Base-by-base conservation (phyloP, 2,329 filamentous ascomycete genomes). In the Drechmeria coniospora region DNA sequence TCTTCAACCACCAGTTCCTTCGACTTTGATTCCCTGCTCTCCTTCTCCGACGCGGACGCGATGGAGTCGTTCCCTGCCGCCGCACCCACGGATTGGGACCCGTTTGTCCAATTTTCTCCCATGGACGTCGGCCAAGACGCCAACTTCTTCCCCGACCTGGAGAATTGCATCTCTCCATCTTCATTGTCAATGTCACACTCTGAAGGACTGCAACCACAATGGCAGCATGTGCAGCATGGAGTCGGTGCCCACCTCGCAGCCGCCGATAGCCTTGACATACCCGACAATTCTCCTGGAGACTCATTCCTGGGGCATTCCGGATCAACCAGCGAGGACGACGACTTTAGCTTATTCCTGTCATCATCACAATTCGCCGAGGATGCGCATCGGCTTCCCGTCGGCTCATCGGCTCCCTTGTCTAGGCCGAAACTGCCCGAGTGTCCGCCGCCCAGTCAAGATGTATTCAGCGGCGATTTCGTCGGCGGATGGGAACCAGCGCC, bases 271-370 rank as follows among this genome's bases (percentile, higher is more conserved):
- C n/a, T n/a, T n/a, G n/a, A n/a, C n/a, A n/a, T n/a, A n/a, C n/a
- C n/a, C n/a, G n/a, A n/a, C n/a, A 23, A 6, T 3, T 30, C 25
- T 19, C 29, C 26, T 10, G 29, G 32, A 15, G 26, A 63, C 12
- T 59, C 59, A 7, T 64, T 62, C 40, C 47, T 62, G 32, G 34
- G 34, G 12, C 22, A 29, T 4, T 9, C 22, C 30, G 31, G 29
- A 32, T 35, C 29, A 9, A 16, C 26, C 21, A 41, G 21, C 34
- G 50, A 62, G 45, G 69, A 69, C 39, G 48, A 57, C 37, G 65
- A 69, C 50, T 70, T 70, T 51, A 63, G 59, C 41, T 56, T 69
- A 11, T 70, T 59, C 50, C 69, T 65, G 27, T 65, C 65, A 3
- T 46, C 50, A 14, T 57, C 61, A 12, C 54, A 49, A 33, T 57